Conservation (phyloP, 257 asterid species). For the Ballota nigra region DNA sequence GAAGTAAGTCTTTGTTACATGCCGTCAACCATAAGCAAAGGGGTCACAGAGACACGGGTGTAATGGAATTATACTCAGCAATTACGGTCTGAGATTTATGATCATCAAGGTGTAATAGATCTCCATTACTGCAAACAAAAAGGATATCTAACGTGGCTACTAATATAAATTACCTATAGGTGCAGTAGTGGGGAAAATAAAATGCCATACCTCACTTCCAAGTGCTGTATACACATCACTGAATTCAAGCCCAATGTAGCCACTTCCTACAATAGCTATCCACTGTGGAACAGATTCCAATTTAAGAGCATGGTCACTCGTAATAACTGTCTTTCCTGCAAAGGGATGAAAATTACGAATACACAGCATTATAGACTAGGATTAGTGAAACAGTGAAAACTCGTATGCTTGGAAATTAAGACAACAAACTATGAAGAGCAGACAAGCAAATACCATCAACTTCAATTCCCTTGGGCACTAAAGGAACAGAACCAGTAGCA, state of each 20-base stretch:
- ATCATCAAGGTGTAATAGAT: constrained; percentile 5
- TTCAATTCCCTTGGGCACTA: constrained; percentile 94
- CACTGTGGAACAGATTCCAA: constrained; percentile 86
- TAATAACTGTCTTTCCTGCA: constrained; percentile 92
- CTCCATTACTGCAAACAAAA: constrained; percentile 3
- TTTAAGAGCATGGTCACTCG: constrained; percentile 96
- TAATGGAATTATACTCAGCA: not conserved
- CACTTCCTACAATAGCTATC: constrained; percentile 98
- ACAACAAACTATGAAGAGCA: constrained; percentile 20
- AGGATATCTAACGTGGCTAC: constrained; percentile 2
- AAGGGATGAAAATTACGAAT: constrained; percentile 22
- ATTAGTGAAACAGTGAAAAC: constrained; percentile 16
- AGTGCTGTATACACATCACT: constrained; percentile 97
- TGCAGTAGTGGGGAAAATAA: constrained; percentile 5
- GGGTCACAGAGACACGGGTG: not conserved
- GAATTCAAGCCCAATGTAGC: constrained; percentile 95
- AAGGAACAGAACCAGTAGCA: constrained; percentile 92
- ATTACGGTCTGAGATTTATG: constrained; percentile 2
- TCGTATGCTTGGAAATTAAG: constrained; percentile 18
- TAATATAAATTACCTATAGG: not conserved
- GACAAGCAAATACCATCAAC: constrained; percentile 76
- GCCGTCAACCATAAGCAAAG: constrained; percentile 2
- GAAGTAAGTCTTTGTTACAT: constrained; percentile 29
- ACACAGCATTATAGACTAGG: not conserved
- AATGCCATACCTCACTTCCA: constrained; percentile 80